Conservation (phyloP, 331 rosid species). For the Rosa hybrid region DNA sequence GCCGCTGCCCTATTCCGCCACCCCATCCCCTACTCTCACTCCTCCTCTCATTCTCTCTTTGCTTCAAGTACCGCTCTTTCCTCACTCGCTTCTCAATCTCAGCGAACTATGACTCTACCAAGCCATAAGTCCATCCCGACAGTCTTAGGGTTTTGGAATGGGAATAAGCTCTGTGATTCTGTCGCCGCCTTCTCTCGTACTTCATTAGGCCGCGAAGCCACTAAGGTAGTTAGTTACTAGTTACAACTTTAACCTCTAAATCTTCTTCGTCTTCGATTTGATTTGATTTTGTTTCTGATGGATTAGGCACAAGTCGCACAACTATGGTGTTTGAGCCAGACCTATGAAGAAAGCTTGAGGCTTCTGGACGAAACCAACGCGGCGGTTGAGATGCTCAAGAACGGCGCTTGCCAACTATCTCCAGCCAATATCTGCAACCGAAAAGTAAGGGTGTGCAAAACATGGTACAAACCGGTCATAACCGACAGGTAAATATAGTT, state of each 20-base stretch:
- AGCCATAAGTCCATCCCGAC: constrained; percentile 44
- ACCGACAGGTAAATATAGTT: no score
- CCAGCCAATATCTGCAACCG: no score
- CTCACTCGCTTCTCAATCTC: constrained; percentile 23
- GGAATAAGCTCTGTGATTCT: constrained; percentile 83
- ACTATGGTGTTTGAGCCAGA: constrained; percentile 61
- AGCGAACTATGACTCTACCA: constrained; percentile 35
- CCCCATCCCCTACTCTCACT: not conserved
- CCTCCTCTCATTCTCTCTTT: not conserved
- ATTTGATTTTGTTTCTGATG: not conserved
- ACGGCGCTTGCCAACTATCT: constrained; percentile 45
- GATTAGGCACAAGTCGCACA: constrained; percentile 46
- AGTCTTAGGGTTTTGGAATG: constrained; percentile 85
- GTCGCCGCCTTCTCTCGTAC: constrained; percentile 85
- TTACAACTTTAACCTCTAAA: not conserved
- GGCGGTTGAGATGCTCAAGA: constrained; percentile 80
- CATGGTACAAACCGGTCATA: no score
- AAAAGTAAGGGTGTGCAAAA: no score
- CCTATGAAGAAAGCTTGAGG: constrained; percentile 34
- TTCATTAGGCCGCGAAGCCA: constrained; percentile 72
- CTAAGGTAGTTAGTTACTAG: constrained; percentile 46
- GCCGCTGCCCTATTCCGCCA: not conserved
- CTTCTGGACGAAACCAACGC: constrained; percentile 66
- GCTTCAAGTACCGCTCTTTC: constrained; percentile 23
- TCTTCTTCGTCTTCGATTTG: not conserved